Percentiles rank a stretch among this genome's conserved stretches.
Evolutionary conservation across 192 early-diverging fungal genomes (phyloP).

Genomic region (Podila minutissima): DNA sequence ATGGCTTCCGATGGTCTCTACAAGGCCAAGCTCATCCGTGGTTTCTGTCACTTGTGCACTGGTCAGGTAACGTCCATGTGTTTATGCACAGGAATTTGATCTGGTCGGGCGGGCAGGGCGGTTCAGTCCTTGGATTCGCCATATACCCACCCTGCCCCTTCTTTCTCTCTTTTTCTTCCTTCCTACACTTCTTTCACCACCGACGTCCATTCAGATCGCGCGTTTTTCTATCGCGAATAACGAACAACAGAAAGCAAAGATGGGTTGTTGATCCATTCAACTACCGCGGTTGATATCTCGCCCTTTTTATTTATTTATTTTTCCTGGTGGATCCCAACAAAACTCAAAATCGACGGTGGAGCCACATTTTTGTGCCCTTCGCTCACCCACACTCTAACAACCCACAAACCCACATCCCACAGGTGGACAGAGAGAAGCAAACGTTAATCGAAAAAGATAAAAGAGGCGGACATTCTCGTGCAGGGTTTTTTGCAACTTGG

Average conservation of each 20-base stretch:
- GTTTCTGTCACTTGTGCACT: slow-evolving; percentile 98
- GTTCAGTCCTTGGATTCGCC: too few species aligned
- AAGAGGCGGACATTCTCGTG: too few species aligned
- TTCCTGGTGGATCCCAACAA: slow-evolving; percentile 20
- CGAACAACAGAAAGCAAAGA: not conserved
- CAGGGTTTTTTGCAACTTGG: too few species aligned
- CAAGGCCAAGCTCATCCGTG: slow-evolving; percentile 96
- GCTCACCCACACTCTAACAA: not conserved
- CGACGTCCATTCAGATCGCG: too few species aligned
- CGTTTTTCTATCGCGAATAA: not conserved
- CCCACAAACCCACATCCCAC: too few species aligned
- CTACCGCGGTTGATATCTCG: not conserved
- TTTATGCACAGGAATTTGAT: too few species aligned
- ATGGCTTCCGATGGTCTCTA: slow-evolving; percentile 94
- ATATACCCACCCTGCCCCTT: too few species aligned
- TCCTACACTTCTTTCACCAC: too few species aligned
- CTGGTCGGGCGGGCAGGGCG: too few species aligned
- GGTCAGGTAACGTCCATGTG: slow-evolving; percentile 75
- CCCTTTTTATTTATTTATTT: not conserved
- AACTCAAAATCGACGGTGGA: slow-evolving; percentile 15
- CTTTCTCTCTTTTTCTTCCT: too few species aligned
- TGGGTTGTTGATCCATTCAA: not conserved
- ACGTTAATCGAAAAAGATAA: too few species aligned
- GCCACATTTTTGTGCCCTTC: not conserved
- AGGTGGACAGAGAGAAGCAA: too few species aligned